phyloP scores from a whole-genome alignment of 148 eudicot genomes.

The Rhododendron mucronatum region DNA sequence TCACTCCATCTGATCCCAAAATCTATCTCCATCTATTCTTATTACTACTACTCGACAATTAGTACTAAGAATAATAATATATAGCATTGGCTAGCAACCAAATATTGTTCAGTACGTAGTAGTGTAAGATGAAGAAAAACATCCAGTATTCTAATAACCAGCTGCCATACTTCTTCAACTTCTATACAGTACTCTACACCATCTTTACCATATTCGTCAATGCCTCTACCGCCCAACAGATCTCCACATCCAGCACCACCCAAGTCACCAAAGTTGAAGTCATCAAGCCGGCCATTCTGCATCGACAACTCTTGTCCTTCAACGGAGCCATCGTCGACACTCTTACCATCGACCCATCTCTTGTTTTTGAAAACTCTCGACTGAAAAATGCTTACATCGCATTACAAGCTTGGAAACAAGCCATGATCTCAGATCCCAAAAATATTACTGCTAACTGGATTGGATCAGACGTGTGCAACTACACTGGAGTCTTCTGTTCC shows the following conservation, averaged over 20 bases:
- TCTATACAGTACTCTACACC: neutral
- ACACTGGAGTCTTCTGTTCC: slow-evolving; percentile 18
- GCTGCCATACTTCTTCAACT: neutral
- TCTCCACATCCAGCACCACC: neutral
- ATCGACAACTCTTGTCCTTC: neutral
- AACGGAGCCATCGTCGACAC: neutral
- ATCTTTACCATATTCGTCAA: slow-evolving; percentile 1
- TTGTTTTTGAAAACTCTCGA: slow-evolving; percentile 19
- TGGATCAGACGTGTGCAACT: slow-evolving; percentile 19
- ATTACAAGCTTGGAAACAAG: slow-evolving; percentile 10
- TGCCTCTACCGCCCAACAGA: neutral
- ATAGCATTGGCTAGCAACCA: neutral
- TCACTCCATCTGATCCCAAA: neutral
- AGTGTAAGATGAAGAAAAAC: neutral
- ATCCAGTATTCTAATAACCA: neutral
- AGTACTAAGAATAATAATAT: neutral
- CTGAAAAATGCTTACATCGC: slow-evolving; percentile 21
- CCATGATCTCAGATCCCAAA: slow-evolving; percentile 12
- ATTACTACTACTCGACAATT: neutral
- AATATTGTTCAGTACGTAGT: neutral
- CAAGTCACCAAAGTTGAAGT: neutral
- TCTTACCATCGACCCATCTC: slow-evolving; percentile 8
- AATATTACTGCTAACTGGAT: slow-evolving; percentile 8
- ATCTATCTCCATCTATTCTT: neutral
- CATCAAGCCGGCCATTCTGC: neutral